Base-by-base conservation (phyloP, 805 yeast species). In the Kazachstania africana region DNA sequence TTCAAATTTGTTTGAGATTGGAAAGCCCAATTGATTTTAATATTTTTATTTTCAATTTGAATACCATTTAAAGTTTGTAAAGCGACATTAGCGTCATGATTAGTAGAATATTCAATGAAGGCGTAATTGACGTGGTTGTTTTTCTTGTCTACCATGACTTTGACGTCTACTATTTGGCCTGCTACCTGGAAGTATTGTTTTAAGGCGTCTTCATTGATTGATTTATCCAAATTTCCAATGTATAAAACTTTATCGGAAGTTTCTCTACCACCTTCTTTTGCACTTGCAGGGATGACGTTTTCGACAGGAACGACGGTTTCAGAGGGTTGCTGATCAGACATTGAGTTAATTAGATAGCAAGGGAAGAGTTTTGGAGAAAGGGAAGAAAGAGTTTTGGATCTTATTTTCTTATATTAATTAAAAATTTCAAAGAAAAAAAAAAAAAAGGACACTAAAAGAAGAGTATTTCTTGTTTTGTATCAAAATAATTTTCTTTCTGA, bases 201-300 rank as follows among this genome's bases (percentile, higher is more conserved):
- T 34, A 83, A 53, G 35, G 63, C 50, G 12, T 72, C 78, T 41
- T 81, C 94, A 15, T 73, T 60, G 26, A 81, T 74, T 1, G 74
- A 53, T 40, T 72, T 72, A 46, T 70, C 78, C 33, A 84, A 58
- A 9, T 78, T 75, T 28, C 93, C 88, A 27, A 84, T 88, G 49
- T 85, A 78, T 27, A 83, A 57, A 36, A 80, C 78, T 35, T 70
- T 76, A 35, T 72, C 69, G 22, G 85, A 76, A 6, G 78, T 67
- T 47, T 80, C 88, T 45, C 94, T 71, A 20, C 94, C 94, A 32
- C 94, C 94, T 34, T 75, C 73, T 14, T 69, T 55, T 12, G 88
- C 91, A 38, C 70, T 65, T n/a, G 87, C 87, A 6, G 78, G 78
- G 14, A 60, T 48, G 9, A 58, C 54, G 6, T n/a, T 26, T 16